These are phyloP conservation scores for Lachancea thermotolerans DNA, from an alignment of 805 yeast genomes.

Conservation along the genomic window DNA sequence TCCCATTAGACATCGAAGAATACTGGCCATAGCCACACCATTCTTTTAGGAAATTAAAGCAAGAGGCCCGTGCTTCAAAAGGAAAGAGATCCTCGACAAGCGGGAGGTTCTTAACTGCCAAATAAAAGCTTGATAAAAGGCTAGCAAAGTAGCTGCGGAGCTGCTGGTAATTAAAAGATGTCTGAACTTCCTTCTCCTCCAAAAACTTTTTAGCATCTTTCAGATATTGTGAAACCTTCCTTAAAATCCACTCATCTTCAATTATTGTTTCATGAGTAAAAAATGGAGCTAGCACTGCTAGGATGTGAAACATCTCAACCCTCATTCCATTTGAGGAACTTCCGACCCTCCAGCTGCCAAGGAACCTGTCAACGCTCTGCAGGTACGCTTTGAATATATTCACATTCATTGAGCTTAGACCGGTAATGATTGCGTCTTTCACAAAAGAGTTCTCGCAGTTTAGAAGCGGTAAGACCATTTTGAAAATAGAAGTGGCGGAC, in stretches of 20 bases:
- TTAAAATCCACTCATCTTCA: constrained; percentile 62
- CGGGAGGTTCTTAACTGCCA: constrained; percentile 43
- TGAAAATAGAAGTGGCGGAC: constrained; percentile 83
- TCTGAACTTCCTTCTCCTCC: constrained; percentile 50
- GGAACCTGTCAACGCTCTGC: constrained; percentile 61
- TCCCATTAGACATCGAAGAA: constrained; percentile 50
- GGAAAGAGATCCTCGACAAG: constrained; percentile 55
- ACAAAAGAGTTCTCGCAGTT: constrained; percentile 62
- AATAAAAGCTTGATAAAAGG: constrained; percentile 66
- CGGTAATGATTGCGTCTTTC: constrained; percentile 82
- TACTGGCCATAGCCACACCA: constrained; percentile 92
- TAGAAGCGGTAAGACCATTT: constrained; percentile 77
- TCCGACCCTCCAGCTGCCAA: constrained; percentile 51
- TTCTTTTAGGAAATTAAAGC: constrained; percentile 75
- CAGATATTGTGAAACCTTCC: constrained; percentile 53
- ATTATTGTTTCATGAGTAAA: constrained; percentile 43
- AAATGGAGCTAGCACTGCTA: constrained; percentile 64
- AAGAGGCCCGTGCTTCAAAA: constrained; percentile 75
- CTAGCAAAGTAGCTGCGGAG: constrained; percentile 80
- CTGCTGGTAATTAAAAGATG: constrained; percentile 63
- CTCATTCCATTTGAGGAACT: constrained; percentile 39
- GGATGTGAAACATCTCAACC: constrained; percentile 70
- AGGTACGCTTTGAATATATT: constrained; percentile 79
- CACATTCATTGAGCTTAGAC: constrained; percentile 82
- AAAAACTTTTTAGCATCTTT: constrained; percentile 57